Conservation (phyloP, 306 rosid species). For the Pachyrhizus erosus region DNA sequence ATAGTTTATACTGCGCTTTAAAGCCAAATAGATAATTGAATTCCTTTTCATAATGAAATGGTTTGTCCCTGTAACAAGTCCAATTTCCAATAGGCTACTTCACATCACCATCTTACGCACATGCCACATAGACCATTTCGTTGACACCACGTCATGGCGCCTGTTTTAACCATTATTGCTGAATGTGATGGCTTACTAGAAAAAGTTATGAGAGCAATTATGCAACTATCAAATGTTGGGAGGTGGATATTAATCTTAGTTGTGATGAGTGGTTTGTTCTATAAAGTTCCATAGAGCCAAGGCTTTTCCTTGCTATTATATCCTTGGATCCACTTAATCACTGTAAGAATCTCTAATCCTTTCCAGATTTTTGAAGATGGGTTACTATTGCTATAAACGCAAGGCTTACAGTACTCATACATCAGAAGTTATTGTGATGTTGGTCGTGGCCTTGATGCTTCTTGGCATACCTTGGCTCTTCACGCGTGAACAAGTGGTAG, state of each 20-base stretch:
- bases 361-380: slow-evolving; percentile 43
- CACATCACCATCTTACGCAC: not conserved
- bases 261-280: not conserved
- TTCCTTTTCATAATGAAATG: not conserved
- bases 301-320: not conserved
- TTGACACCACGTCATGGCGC: not conserved
- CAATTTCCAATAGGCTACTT: slow-evolving; percentile 9
- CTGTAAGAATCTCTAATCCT: not conserved
- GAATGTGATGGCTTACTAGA: slow-evolving; percentile 2
- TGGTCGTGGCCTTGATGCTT: slow-evolving; percentile 53
- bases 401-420: slow-evolving; percentile 25
- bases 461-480: slow-evolving; percentile 51
- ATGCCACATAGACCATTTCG: not conserved
- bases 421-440: slow-evolving; percentile 48
- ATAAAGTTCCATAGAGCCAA: not conserved
- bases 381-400: slow-evolving; percentile 45
- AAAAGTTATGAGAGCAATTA: slow-evolving; percentile 3
- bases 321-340: not conserved
- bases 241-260: slow-evolving; percentile 36
- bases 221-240: slow-evolving; percentile 27
- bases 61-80: slow-evolving; percentile 1
- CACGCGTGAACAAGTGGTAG: slow-evolving; percentile 13
- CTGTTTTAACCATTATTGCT: not conserved
- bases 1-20: not conserved
- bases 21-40: not conserved